A percentile compares a stretch with the other conserved stretches of the same genome.
phyloP scores from a whole-genome alignment of 176 grass and related monocot genomes.

The Rhynchospora breviuscula region DNA sequence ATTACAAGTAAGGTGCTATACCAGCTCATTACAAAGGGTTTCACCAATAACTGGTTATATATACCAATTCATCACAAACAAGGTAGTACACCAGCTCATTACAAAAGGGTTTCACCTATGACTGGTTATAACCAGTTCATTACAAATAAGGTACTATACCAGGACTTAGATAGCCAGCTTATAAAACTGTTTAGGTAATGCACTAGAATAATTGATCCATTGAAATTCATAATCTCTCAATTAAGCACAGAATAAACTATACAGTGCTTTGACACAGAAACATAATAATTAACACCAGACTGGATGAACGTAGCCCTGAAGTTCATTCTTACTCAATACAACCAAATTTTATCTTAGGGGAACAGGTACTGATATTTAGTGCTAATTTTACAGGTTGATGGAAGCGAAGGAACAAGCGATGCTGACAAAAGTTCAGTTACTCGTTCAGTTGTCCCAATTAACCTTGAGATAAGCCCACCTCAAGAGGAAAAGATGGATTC shows the following conservation, averaged over 20 bases:
- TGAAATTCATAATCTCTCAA: not conserved
- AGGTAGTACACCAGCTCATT: not conserved
- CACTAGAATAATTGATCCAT: not conserved
- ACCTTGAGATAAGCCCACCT: conserved; percentile 40
- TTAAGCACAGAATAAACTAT: not conserved
- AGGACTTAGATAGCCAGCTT: not conserved
- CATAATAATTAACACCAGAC: not conserved
- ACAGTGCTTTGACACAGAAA: not conserved
- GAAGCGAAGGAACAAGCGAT: conserved; percentile 23
- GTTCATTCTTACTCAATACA: not conserved
- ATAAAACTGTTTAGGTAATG: not conserved
- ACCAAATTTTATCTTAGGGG: not conserved
- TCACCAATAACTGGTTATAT: too few relatives aligned
- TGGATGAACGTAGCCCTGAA: not conserved
- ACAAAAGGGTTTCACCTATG: too few relatives aligned
- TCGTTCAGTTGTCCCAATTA: conserved; percentile 21
- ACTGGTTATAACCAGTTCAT: not conserved
- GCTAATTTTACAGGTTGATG: conserved; percentile 30
- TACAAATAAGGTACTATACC: not conserved
- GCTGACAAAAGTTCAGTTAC: conserved; percentile 18
- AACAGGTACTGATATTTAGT: not conserved
- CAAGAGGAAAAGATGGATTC: conserved; percentile 1
- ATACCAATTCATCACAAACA: not conserved
- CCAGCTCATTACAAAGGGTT: too few relatives aligned
- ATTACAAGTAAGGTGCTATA: too few relatives aligned